Conservation (phyloP, 371 early-diverging fungal species). For the Fennellomyces sp. region DNA sequence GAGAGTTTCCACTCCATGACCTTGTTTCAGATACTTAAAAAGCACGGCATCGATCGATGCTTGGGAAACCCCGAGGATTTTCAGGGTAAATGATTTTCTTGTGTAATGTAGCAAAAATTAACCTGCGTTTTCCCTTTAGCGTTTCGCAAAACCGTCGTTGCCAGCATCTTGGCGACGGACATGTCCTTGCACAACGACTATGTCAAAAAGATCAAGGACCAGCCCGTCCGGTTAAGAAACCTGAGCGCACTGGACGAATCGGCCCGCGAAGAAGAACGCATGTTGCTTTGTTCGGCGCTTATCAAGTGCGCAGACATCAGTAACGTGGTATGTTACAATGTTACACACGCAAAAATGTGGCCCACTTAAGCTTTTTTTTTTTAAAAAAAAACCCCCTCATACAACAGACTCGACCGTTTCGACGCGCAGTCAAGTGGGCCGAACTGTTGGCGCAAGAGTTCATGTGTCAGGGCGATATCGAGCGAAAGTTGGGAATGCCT, state of each 20-base stretch:
- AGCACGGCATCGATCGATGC: slow-evolving; percentile 54
- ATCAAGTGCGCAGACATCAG: slow-evolving; percentile 86
- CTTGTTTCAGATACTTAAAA: slow-evolving; percentile 80
- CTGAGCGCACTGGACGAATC: slow-evolving; percentile 9
- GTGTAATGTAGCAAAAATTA: background rate
- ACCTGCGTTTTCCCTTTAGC: slow-evolving; percentile 28
- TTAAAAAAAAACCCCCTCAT: no score
- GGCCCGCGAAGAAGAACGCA: slow-evolving; percentile 43
- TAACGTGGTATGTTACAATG: slow-evolving; percentile 56
- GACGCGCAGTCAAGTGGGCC: slow-evolving; percentile 56
- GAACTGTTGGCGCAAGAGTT: slow-evolving; percentile 60
- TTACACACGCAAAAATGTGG: background rate
- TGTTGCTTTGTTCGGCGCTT: slow-evolving; percentile 62
- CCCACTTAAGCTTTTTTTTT: background rate
- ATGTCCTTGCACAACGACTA: slow-evolving; percentile 80
- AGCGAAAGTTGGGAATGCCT: slow-evolving; percentile 57
- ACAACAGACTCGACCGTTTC: slow-evolving; percentile 57
- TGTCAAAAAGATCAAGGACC: slow-evolving; percentile 67
- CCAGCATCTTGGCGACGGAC: slow-evolving; percentile 79
- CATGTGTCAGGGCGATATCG: slow-evolving; percentile 61
- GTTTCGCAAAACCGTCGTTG: slow-evolving; percentile 68
- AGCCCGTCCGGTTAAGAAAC: slow-evolving; percentile 42
- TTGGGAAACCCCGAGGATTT: slow-evolving; percentile 24
- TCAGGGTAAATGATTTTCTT: slow-evolving; percentile 26
- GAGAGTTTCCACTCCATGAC: slow-evolving; percentile 93